A percentile compares a stretch with the other conserved stretches of the same genome.
Conservation (phyloP, 2,329 filamentous ascomycete species). For the Aureobasidium pullulans region DNA sequence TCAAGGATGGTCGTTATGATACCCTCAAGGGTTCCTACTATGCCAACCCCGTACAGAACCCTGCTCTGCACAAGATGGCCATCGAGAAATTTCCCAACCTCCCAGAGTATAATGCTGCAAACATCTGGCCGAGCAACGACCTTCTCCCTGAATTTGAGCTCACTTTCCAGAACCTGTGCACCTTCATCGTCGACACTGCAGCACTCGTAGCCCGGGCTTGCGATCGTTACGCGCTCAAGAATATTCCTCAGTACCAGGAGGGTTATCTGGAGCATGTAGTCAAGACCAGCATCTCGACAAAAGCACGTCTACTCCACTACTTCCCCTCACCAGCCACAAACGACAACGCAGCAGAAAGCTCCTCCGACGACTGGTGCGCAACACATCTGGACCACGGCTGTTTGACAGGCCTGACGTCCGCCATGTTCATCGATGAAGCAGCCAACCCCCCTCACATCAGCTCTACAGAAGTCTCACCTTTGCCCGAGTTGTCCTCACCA, state of each 20-base stretch:
- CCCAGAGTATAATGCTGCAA: slow-evolving; percentile 81
- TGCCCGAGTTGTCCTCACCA: slow-evolving; percentile 65
- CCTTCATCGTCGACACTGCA: slow-evolving; percentile 80
- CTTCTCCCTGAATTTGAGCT: slow-evolving; percentile 68
- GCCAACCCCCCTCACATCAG: slow-evolving; percentile 26
- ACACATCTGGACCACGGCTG: slow-evolving; percentile 88
- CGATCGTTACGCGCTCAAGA: slow-evolving; percentile 72
- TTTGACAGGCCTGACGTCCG: slow-evolving; percentile 84
- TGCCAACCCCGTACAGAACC: slow-evolving; percentile 58
- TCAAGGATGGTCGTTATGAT: slow-evolving; percentile 70
- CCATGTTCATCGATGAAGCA: slow-evolving; percentile 89
- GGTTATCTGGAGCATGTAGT: slow-evolving; percentile 86
- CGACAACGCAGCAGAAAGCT: slow-evolving; percentile 31
- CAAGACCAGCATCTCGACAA: slow-evolving; percentile 75
- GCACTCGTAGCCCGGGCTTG: slow-evolving; percentile 85
- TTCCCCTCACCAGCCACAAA: slow-evolving; percentile 51
- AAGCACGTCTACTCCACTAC: slow-evolving; percentile 88
- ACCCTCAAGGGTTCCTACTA: slow-evolving; percentile 80
- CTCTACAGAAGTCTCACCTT: slow-evolving; percentile 31
- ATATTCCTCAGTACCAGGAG: slow-evolving; percentile 66
- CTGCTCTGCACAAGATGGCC: slow-evolving; percentile 51
- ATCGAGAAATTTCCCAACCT: slow-evolving; percentile 56
- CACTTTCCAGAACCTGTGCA: slow-evolving; percentile 68
- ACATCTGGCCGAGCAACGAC: slow-evolving; percentile 71
- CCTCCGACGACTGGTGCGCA: slow-evolving; percentile 81